phyloP scores from a whole-genome alignment of 805 yeast genomes.

The Metschnikowia orientalis region DNA sequence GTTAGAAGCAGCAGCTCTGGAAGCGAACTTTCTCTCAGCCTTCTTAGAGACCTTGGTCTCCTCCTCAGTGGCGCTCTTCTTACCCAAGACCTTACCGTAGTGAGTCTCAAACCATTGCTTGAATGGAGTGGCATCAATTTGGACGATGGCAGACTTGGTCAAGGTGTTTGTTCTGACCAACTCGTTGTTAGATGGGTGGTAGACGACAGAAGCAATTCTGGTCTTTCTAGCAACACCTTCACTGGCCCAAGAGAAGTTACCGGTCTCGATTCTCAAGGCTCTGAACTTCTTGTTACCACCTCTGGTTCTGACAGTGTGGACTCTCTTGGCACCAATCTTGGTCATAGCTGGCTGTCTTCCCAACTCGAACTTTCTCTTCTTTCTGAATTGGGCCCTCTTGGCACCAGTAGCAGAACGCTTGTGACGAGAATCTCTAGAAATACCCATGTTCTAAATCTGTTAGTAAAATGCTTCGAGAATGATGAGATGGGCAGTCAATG shows the following conservation, averaged over 20 bases:
- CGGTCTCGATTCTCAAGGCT: slow-evolving; percentile 98
- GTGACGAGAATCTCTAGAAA: slow-evolving; percentile 99
- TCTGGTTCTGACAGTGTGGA: slow-evolving; percentile 98
- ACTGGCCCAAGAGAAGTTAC: slow-evolving; percentile 99
- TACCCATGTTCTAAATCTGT: slow-evolving; percentile 79
- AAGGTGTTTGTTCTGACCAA: slow-evolving; percentile 99
- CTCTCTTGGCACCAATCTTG: slow-evolving; percentile 98
- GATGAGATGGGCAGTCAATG: too few species aligned
- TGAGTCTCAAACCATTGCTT: slow-evolving; percentile 98
- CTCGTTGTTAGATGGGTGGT: slow-evolving; percentile 99
- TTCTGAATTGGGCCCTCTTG: slow-evolving; percentile 99
- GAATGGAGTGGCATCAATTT: slow-evolving; percentile 99
- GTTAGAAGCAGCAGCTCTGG: slow-evolving; percentile 82
- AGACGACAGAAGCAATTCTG: slow-evolving; percentile 95
- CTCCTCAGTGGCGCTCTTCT: slow-evolving; percentile 60
- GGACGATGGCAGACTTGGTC: slow-evolving; percentile 98
- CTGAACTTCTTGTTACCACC: slow-evolving; percentile 99
- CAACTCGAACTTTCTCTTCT: slow-evolving; percentile 99
- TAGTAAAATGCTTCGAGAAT: too few species aligned
- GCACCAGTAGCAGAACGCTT: slow-evolving; percentile 99
- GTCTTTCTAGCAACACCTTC: slow-evolving; percentile 99
- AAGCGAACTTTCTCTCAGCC: slow-evolving; percentile 87
- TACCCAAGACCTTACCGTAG: slow-evolving; percentile 92
- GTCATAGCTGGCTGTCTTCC: slow-evolving; percentile 99
- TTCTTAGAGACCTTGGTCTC: slow-evolving; percentile 65